Base-by-base conservation (phyloP, 352 stramenopile genomes). In the Globisporangium polare region DNA sequence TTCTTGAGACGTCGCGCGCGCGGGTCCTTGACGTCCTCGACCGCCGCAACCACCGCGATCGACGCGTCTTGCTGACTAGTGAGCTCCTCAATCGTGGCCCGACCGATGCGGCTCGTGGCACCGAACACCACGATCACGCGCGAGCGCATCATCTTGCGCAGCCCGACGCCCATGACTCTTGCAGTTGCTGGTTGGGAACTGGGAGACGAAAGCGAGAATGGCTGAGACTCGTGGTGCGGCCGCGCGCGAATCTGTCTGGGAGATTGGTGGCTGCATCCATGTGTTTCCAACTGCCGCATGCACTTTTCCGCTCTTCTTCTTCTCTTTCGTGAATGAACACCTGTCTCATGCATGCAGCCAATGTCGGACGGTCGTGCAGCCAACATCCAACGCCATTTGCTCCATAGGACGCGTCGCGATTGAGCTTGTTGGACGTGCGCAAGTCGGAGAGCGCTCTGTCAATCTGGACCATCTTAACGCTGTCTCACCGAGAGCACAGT, bases 71-170 rank as follows among this genome's bases (percentile, higher is more conserved):
- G 57, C 29, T 78, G 72, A 0, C 60, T 52, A 0, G 75, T 59
- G 37, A 93, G 65, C 37, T 66, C 64, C 65, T 89, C 75, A 58
- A 93, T 69, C 27, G 75, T 64, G 4, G 81, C 70, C 17, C 76
- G 74, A 15, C 83, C 83, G 27, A 91, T 78, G 41, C 81, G 83
- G 51, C 73, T 91, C 20, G 76, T 89, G 57, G 76, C 81, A 5
- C 83, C 83, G 52, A 93, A 91, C 55, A 93, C 80, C 41, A 93
- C 83, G 47, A 93, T 77, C 49, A 90, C 75, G 13, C 72, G 73
- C 15, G 77, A 69, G 4, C 69, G 69, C 62, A 89, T 69, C 59
- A 92, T 43, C 61, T 85, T 88, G 27, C 76, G 78, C 35, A 92
- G 63, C 51, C 78, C 66, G 29, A 89, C 71, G 2, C 78, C 78